Base-by-base conservation (phyloP, 257 asterid species). In the Thymus quinquecostatus region DNA sequence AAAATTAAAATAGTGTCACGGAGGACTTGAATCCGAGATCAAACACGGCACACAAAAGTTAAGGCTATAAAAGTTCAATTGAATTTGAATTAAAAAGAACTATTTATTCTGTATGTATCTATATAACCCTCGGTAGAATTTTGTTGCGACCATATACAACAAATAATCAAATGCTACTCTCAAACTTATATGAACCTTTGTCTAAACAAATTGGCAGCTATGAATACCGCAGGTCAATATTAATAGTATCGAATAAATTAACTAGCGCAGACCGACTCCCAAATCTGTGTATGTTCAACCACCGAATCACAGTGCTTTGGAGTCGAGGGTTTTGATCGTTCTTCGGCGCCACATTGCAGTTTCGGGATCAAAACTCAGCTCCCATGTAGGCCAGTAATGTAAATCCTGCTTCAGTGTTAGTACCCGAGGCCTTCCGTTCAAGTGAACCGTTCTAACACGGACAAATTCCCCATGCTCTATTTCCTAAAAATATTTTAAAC, bases 341-440 rank as follows among this genome's bases (percentile, higher is more conserved):
- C 79, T 85, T 55, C 99, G 89, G 44, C 86, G 79, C 99, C 99
- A 94, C 71, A 80, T 78, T 27, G 97, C 92, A 69, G 91, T 85
- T 74, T 84, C 89, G 6, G 95, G 96, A 63, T 91, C 97, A 70
- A 89, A 94, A 58, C 91, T 82, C 76, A 94, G 80, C 78, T 91
- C 99, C 99, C 99, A 94, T 34, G 98, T 78, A 44, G 99, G 97
- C 99, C 99, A 94, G 81, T 94, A 94, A 74, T 94, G 99, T 75
- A 94, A 80, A 86, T 94, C 99, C 82, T 94, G 99, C 88, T 91
- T 94, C 82, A 94, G 71, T 30, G 99, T 84, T 33, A 94, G 88
- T 60, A 91, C 97, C 40, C 95, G 87, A 66, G 97, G 97, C 84
- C 92, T 94, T 82, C 93, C 99, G 3, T 89, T 92, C 84, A 94